phyloP scores from a whole-genome alignment of 1,284 basidiomycete species.

The Lignosus rhinocerotis region DNA sequence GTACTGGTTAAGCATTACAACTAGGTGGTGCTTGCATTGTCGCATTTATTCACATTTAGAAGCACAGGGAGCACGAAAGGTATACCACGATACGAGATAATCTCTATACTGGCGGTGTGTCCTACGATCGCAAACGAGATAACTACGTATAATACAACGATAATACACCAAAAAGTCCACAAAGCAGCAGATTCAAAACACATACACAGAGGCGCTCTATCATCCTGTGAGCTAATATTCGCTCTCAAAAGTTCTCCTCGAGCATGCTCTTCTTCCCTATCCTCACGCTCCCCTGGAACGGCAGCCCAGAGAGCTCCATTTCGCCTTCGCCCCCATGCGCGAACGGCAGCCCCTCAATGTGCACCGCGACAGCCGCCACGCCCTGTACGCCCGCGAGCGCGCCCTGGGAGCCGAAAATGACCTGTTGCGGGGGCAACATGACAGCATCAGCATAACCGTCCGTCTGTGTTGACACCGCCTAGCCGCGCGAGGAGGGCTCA shows the following conservation, averaged over 20 bases:
- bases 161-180: not conserved
- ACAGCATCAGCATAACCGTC: not conserved
- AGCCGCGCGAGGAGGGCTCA: too few relatives aligned
- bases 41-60: too few relatives aligned
- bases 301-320: constrained; percentile 62
- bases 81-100: too few relatives aligned
- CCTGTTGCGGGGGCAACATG: constrained; percentile 37
- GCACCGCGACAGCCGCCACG: constrained; percentile 58
- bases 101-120: not conserved
- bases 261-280: constrained; percentile 55
- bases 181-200: not conserved
- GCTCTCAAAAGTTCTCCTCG: not conserved
- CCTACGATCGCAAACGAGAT: too few relatives aligned
- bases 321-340: constrained; percentile 37
- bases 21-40: constrained; percentile 21
- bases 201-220: not conserved
- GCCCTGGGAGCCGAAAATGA: constrained; percentile 64
- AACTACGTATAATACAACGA: not conserved
- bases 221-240: not conserved
- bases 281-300: constrained; percentile 64
- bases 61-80: too few relatives aligned
- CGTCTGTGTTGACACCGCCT: too few relatives aligned
- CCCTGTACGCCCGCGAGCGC: constrained; percentile 72
- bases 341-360: constrained; percentile 63
- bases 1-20: constrained; percentile 47